Evolutionary conservation across 139 green algal species (phyloP), one percentile per base, ranked within the genome.

Genomic region (Micromonas commoda): DNA sequence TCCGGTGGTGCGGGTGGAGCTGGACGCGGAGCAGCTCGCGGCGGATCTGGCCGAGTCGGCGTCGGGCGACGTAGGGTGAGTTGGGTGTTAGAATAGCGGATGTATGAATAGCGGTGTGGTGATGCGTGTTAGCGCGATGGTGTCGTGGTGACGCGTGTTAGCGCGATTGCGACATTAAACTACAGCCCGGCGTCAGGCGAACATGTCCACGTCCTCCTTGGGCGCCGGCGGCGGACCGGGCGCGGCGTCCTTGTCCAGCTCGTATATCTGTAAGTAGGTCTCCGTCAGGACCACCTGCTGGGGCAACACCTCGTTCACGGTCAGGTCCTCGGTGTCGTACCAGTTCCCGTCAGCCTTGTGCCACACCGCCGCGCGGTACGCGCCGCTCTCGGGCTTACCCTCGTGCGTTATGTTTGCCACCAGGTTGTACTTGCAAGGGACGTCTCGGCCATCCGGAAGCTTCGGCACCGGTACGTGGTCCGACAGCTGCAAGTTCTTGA

Each of bases 251-350:
- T 74, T 65, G 28, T 31, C 34, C 45, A 70, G 68, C 77, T 89
- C 76, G 33, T 87, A 89, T 28, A 89, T 82, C 83, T 97, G 93
- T 76, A 97, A 84, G 87, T 96, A 97, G 1, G 91, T 85, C 78
- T 98, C 94, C 1, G 86, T 92, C 1, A 98, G 87, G 3, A 87
- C 92, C 60, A 98, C 93, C 86, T 96, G 92, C 83, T 99, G 93
- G 4, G 94, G 93, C 82, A 98, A 82, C 45, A 96, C 92, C 78
- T 98, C 95, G 2, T 76, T 80, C 21, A 99, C 91, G 16, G 84
- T 71, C 67, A 99, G 83, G 83, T 99, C 95, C 81, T 98, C 89
- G 29, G 87, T 76, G 81, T 97, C 93, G 81, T 97, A 97, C 93
- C 92, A 93, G 24, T 71, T 67, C 21, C 83, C 35, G n/a, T 64